phyloP scores from a whole-genome alignment of 345 rosid genomes.

The Hirschfeldia incana region DNA sequence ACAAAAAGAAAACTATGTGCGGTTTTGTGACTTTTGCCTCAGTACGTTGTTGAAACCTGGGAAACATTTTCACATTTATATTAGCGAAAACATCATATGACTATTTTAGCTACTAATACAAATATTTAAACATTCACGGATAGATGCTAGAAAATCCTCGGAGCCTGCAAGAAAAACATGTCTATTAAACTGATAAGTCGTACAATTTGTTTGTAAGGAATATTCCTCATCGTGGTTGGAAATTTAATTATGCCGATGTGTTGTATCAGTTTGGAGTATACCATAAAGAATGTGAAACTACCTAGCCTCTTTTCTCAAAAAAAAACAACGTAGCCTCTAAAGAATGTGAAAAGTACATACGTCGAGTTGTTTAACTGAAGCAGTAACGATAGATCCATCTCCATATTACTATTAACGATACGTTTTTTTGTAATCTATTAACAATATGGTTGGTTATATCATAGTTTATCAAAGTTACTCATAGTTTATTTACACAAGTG shows the following conservation, averaged over 20 bases:
- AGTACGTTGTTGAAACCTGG: background rate
- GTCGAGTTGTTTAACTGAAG: no score
- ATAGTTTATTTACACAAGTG: background rate
- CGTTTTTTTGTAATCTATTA: no score
- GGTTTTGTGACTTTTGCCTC: background rate
- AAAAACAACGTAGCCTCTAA: background rate
- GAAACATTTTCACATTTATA: background rate
- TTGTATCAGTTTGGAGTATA: background rate
- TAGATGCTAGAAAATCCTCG: background rate
- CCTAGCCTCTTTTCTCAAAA: background rate
- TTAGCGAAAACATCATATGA: background rate
- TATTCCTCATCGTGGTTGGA: background rate
- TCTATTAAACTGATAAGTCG: background rate
- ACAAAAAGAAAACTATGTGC: background rate
- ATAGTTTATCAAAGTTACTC: background rate
- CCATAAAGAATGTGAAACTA: background rate
- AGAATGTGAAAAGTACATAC: background rate
- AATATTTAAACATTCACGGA: background rate
- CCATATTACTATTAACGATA: background rate
- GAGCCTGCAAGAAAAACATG: background rate
- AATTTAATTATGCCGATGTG: background rate
- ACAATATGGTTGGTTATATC: background rate
- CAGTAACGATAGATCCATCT: background rate
- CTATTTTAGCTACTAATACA: background rate
- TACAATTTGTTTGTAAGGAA: background rate